phyloP scores from a whole-genome alignment of 2,329 filamentous ascomycete genomes.

The Ceratocystiopsis minuta region DNA sequence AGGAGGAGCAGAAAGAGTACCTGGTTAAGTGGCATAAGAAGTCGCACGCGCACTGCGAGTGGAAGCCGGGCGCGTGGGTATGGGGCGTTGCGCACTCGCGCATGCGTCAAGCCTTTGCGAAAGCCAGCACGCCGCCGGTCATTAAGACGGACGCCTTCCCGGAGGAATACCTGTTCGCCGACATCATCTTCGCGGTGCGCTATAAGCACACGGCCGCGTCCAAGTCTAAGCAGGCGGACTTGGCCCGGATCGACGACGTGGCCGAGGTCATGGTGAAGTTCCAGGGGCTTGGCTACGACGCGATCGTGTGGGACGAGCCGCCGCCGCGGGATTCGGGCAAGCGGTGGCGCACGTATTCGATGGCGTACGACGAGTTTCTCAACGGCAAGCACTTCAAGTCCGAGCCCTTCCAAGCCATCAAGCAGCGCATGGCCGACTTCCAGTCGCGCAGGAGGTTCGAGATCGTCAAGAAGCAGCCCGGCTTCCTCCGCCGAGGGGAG shows the following conservation, averaged over 20 bases:
- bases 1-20: constrained; percentile 74
- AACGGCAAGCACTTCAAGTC: constrained; percentile 52
- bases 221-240: constrained; percentile 39
- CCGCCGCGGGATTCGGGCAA: constrained; percentile 45
- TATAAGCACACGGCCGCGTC: constrained; percentile 24
- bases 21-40: constrained; percentile 70
- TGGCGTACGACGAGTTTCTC: constrained; percentile 75
- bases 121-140: constrained; percentile 48
- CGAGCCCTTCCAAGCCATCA: constrained; percentile 40
- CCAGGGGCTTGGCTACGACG: constrained; percentile 79
- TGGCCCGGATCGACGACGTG: constrained; percentile 54
- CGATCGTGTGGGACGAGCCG: constrained; percentile 75
- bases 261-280: constrained; percentile 71
- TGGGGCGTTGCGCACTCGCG: constrained; percentile 45
- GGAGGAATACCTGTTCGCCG: constrained; percentile 67
- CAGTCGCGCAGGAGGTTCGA: constrained; percentile 44
- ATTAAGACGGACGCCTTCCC: constrained; percentile 66
- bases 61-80: constrained; percentile 83
- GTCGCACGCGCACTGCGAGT: constrained; percentile 68
- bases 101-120: constrained; percentile 63
- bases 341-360: constrained; percentile 61
- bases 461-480: constrained; percentile 54
- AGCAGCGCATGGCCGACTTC: constrained; percentile 48
- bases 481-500: constrained; percentile 48
- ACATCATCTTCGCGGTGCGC: constrained; percentile 73